Conservation (phyloP, 208 protist genomes). For the Polymyxa betae region DNA sequence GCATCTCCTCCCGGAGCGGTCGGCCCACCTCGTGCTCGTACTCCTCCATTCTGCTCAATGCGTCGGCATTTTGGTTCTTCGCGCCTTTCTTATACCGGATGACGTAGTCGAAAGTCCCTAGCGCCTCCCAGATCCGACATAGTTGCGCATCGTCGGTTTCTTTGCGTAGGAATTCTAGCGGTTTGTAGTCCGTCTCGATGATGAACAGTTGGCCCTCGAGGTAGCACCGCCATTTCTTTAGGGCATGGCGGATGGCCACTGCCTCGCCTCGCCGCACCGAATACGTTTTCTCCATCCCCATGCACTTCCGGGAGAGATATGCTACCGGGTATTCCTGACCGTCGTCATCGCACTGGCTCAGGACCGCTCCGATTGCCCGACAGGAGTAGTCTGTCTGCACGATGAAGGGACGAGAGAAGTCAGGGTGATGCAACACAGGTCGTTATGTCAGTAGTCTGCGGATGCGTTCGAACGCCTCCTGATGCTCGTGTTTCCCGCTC, state of each 20-base stretch:
- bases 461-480: neutral
- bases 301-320: slow-evolving; percentile 17
- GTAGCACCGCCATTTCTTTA: slow-evolving; percentile 19
- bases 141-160: slow-evolving; percentile 32
- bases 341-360: slow-evolving; percentile 17
- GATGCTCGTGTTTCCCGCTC: neutral
- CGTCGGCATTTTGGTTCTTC: neutral
- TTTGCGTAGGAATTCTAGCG: slow-evolving; percentile 45
- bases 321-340: slow-evolving; percentile 22
- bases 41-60: neutral
- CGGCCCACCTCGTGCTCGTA: neutral
- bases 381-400: slow-evolving; percentile 15
- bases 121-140: slow-evolving; percentile 9
- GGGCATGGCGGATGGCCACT: neutral
- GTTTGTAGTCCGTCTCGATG: neutral
- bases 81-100: neutral
- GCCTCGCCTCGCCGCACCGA: slow-evolving; percentile 3
- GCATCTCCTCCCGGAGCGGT: neutral
- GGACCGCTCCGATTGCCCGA: neutral
- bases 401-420: slow-evolving; percentile 42
- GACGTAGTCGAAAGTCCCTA: neutral
- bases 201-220: neutral
- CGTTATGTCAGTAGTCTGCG: neutral
- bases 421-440: neutral
- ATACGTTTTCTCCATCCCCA: neutral